Evolutionary conservation across 2,329 filamentous ascomycete genomes (phyloP).

Genomic region (Aspergillus ustus): DNA sequence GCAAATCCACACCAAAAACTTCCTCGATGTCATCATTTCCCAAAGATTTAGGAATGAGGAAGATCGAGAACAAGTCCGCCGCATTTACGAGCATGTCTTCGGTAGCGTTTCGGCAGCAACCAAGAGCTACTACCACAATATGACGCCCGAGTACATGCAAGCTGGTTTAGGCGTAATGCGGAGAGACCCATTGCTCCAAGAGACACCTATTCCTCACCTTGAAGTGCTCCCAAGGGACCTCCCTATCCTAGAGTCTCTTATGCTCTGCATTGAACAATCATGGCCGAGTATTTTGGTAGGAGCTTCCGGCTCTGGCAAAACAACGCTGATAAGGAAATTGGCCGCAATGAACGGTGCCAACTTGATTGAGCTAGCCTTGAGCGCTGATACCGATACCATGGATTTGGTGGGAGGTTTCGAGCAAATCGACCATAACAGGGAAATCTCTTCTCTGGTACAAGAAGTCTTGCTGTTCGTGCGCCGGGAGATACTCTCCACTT

Average conservation of each 20-base stretch:
- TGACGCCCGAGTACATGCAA: slow-evolving; percentile 70
- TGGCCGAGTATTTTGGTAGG: slow-evolving; percentile 91
- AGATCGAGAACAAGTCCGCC: slow-evolving; percentile 69
- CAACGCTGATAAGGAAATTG: slow-evolving; percentile 75
- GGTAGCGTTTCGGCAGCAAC: slow-evolving; percentile 49
- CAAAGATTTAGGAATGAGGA: slow-evolving; percentile 78
- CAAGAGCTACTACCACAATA: slow-evolving; percentile 71
- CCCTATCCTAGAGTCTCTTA: slow-evolving; percentile 78
- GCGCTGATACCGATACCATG: slow-evolving; percentile 94
- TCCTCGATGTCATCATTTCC: slow-evolving; percentile 79
- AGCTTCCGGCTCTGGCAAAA: slow-evolving; percentile 84
- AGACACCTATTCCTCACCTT: slow-evolving; percentile 38
- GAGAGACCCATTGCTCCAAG: slow-evolving; percentile 57
- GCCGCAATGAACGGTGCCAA: slow-evolving; percentile 78
- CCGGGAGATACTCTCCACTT: slow-evolving; percentile 37
- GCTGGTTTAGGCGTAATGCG: slow-evolving; percentile 75
- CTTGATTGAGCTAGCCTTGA: slow-evolving; percentile 83
- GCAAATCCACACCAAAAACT: slow-evolving; percentile 70
- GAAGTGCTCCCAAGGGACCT: slow-evolving; percentile 54
- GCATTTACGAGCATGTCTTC: slow-evolving; percentile 71
- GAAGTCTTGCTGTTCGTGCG: slow-evolving; percentile 61
- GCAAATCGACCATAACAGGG: slow-evolving; percentile 81
- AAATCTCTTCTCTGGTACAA: slow-evolving; percentile 65
- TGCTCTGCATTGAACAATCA: slow-evolving; percentile 83
- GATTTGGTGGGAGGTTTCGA: slow-evolving; percentile 97